These are phyloP conservation scores for Alloascoidea hylecoeti DNA, from an alignment of 805 yeast genomes.

Conservation along the genomic window DNA sequence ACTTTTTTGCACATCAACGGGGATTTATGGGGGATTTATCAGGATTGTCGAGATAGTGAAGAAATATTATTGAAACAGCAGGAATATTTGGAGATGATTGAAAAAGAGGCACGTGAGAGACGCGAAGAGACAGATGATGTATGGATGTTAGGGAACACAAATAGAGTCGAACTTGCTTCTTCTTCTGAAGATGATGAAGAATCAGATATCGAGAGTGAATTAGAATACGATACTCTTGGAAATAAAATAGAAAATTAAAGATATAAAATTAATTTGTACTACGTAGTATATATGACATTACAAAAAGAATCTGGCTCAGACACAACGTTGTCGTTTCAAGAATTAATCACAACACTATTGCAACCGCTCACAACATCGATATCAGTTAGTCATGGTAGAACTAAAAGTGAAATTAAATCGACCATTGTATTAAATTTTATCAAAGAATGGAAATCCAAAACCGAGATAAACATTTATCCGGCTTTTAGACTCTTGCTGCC, in stretches of 20 bases:
- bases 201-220: slow-evolving; percentile 15
- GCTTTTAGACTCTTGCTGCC: slow-evolving; percentile 44
- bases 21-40: slow-evolving; percentile 64
- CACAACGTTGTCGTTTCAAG: too few relatives aligned
- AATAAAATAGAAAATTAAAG: not conserved
- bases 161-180: too few relatives aligned
- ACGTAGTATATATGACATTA: too few relatives aligned
- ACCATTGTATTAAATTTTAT: slow-evolving; percentile 25
- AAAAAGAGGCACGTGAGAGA: slow-evolving; percentile 49
- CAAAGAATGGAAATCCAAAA: slow-evolving; percentile 32
- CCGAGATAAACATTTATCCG: slow-evolving; percentile 56
- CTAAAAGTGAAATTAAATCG: slow-evolving; percentile 11
- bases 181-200: slow-evolving; percentile 13
- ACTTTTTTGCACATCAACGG: slow-evolving; percentile 71
- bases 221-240: slow-evolving; percentile 11
- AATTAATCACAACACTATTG: too few relatives aligned
- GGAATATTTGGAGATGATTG: slow-evolving; percentile 56
- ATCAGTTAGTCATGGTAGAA: too few relatives aligned
- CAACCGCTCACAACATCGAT: too few relatives aligned
- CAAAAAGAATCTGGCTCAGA: too few relatives aligned
- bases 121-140: slow-evolving; percentile 45
- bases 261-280: slow-evolving; percentile 1
- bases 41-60: slow-evolving; percentile 66
- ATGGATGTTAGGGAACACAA: slow-evolving; percentile 72
- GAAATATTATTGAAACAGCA: slow-evolving; percentile 63